These are phyloP conservation scores for Phoma sp. DNA, from an alignment of 2,329 filamentous ascomycete genomes.

Conservation along the genomic window DNA sequence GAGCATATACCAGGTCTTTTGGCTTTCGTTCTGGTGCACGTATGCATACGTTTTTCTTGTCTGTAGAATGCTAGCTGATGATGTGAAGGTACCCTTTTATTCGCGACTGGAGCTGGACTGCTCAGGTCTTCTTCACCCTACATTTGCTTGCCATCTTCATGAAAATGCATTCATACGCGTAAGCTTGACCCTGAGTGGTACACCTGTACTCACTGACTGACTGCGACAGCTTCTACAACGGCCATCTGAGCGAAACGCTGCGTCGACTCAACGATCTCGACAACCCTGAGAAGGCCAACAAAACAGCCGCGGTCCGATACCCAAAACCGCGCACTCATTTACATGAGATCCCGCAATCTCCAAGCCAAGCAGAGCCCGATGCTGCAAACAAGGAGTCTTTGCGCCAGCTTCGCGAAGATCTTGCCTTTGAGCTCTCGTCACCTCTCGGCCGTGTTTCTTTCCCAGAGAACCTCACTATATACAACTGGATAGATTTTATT, in stretches of 20 bases:
- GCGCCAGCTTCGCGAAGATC: slow-evolving; percentile 76
- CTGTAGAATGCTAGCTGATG: slow-evolving; percentile 2
- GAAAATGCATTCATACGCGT: slow-evolving; percentile 98
- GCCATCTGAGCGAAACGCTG: slow-evolving; percentile 87
- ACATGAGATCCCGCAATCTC: slow-evolving; percentile 57
- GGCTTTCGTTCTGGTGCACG: slow-evolving; percentile 83
- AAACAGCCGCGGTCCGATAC: slow-evolving; percentile 77
- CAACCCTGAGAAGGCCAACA: slow-evolving; percentile 71
- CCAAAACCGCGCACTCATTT: slow-evolving; percentile 59
- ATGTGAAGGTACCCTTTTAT: slow-evolving; percentile 73
- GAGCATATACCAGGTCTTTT: slow-evolving; percentile 78
- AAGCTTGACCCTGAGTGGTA: slow-evolving; percentile 8
- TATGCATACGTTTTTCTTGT: slow-evolving; percentile 43
- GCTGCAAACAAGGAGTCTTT: slow-evolving; percentile 52
- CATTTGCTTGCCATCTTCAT: slow-evolving; percentile 92
- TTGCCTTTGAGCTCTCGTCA: slow-evolving; percentile 89
- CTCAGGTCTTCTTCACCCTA: slow-evolving; percentile 91
- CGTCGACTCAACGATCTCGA: slow-evolving; percentile 82
- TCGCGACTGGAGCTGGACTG: slow-evolving; percentile 93
- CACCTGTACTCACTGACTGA: not conserved
- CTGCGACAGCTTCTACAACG: slow-evolving; percentile 78
- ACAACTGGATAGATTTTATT: slow-evolving; percentile 85
- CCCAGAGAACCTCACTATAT: slow-evolving; percentile 81
- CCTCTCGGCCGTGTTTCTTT: slow-evolving; percentile 90
- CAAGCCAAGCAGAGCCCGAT: slow-evolving; percentile 55